Evolutionary conservation across 768 basidiomycete species (phyloP).

Genomic region (Rhizopogon roseolus): DNA sequence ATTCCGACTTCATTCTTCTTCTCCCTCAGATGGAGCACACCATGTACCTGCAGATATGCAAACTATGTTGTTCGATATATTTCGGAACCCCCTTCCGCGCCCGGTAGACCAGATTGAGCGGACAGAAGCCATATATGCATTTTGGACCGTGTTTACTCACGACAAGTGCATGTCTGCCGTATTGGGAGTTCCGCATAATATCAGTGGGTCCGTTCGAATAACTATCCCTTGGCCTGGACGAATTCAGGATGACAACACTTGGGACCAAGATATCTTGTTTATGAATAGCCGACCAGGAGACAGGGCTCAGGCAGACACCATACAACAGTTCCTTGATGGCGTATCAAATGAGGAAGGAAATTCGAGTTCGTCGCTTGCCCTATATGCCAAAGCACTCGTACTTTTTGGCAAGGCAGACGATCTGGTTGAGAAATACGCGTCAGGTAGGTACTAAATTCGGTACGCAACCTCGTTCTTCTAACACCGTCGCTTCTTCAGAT

Average conservation of each 20-base stretch:
- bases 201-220: conserved; percentile 23
- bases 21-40: neutral
- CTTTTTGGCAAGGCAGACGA: conserved; percentile 30
- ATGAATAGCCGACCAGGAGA: conserved; percentile 14
- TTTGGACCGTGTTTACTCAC: conserved; percentile 31
- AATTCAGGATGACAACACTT: neutral
- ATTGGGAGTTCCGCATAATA: conserved; percentile 24
- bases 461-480: neutral
- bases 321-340: conserved; percentile 14
- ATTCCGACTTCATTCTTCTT: conserved; percentile 37
- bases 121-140: conserved; percentile 34
- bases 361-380: conserved; percentile 4
- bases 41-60: neutral
- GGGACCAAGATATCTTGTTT: neutral
- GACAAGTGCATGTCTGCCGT: conserved; percentile 29
- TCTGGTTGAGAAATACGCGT: conserved; percentile 21
- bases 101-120: conserved; percentile 28
- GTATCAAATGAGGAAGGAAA: neutral
- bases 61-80: neutral
- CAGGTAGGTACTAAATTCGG: conserved; percentile 17
- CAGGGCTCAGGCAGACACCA: conserved; percentile 1
- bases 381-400: conserved; percentile 26
- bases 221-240: conserved; percentile 39
- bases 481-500: neutral
- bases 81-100: conserved; percentile 20